Conservation (phyloP, 371 early-diverging fungal species). For the Mucor racemosus region DNA sequence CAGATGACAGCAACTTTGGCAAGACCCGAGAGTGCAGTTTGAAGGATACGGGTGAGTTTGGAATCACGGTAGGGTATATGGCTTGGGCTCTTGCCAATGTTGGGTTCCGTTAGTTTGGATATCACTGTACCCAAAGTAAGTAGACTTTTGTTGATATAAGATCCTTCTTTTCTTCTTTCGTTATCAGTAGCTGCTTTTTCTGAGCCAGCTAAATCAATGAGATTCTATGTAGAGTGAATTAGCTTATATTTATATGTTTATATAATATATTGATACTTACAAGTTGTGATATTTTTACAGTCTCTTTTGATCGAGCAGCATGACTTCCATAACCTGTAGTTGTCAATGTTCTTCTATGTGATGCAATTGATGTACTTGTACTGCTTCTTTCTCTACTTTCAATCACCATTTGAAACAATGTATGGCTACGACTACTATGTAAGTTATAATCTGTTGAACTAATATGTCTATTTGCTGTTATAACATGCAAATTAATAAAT, state of each 20-base stretch:
- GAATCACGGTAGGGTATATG: constrained; percentile 94
- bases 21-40: constrained; percentile 82
- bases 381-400: constrained; percentile 43
- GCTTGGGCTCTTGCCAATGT: constrained; percentile 6
- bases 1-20: constrained; percentile 86
- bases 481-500: constrained; percentile 37
- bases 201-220: constrained; percentile 98
- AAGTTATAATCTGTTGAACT: constrained; percentile 92
- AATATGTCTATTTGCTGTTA: constrained; percentile 75
- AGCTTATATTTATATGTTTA: neutral
- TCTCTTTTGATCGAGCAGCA: constrained; percentile 19
- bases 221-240: constrained; percentile 51
- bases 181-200: constrained; percentile 83
- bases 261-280: constrained; percentile 29
- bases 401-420: constrained; percentile 88
- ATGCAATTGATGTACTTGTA: constrained; percentile 20
- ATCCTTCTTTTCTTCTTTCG: constrained; percentile 89
- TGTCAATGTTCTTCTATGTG: constrained; percentile 19
- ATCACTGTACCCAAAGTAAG: constrained; percentile 92
- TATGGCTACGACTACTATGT: constrained; percentile 92
- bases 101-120: constrained; percentile 60
- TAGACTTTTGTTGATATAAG: constrained; percentile 91
- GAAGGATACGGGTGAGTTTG: constrained; percentile 92
- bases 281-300: constrained; percentile 73
- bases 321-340: constrained; percentile 16